Evolutionary conservation across 352 stramenopile species (phyloP).

Genomic region (Phytophthora melonis): DNA sequence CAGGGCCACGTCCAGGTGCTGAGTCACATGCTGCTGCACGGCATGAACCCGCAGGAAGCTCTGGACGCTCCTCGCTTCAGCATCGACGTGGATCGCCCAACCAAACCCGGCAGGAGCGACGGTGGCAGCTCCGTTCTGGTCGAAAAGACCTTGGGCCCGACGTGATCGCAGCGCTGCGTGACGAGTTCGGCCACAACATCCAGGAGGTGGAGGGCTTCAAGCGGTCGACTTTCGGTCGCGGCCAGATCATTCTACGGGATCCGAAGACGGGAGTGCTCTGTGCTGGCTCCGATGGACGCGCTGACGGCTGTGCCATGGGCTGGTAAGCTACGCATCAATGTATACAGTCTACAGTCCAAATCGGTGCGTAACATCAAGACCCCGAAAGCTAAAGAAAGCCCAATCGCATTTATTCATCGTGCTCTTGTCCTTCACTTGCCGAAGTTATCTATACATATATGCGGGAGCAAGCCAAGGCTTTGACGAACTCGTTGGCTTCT

Average conservation of each 20-base stretch:
- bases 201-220: conserved; percentile 38
- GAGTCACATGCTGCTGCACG: conserved; percentile 88
- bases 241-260: conserved; percentile 89
- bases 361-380: conserved; percentile 1
- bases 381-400: conserved; percentile 33
- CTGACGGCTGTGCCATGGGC: conserved; percentile 95
- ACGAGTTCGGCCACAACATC: conserved; percentile 79
- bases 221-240: conserved; percentile 74
- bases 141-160: conserved; percentile 79
- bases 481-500: conserved; percentile 14
- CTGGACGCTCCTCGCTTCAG: conserved; percentile 96
- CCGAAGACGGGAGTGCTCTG: conserved; percentile 90
- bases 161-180: conserved; percentile 75
- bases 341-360: no score
- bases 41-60: conserved; percentile 89
- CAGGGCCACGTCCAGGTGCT: conserved; percentile 97
- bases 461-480: not conserved
- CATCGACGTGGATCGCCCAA: conserved; percentile 79
- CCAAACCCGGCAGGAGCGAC: conserved; percentile 52
- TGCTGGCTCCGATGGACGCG: conserved; percentile 95
- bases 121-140: conserved; percentile 78
- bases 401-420: conserved; percentile 6
- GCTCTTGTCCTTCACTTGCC: not conserved
- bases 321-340: conserved; percentile 48
- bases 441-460: conserved; percentile 16